Conservation (phyloP, 352 stramenopile species). For the Phytopythium helicoides region DNA sequence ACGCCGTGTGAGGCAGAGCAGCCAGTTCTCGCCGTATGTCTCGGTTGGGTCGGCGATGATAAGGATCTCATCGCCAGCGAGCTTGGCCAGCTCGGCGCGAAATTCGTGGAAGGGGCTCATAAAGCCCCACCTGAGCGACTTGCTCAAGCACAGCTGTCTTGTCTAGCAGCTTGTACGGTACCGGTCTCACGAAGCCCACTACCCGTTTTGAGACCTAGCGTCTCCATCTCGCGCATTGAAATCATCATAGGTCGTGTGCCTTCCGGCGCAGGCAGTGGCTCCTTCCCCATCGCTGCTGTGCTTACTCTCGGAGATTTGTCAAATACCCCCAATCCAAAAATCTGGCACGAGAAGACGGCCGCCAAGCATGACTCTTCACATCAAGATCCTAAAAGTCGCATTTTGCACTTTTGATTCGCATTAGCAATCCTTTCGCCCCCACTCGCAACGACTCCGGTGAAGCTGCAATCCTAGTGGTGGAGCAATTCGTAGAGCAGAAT, state of each 20-base stretch:
- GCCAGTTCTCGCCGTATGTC: constrained; percentile 84
- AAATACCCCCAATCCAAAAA: no score
- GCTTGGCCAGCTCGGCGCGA: constrained; percentile 59
- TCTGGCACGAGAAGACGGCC: no score
- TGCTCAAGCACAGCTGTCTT: constrained; percentile 70
- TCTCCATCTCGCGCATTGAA: constrained; percentile 86
- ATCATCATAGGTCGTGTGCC: constrained; percentile 82
- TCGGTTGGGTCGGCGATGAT: constrained; percentile 74
- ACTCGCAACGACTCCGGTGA: no score
- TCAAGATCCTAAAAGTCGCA: no score
- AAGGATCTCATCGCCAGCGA: constrained; percentile 68
- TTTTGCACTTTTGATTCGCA: no score
- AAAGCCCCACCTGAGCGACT: constrained; percentile 75
- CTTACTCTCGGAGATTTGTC: background rate
- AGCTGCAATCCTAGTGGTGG: constrained; percentile 37
- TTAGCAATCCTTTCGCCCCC: no score
- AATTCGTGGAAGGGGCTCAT: constrained; percentile 83
- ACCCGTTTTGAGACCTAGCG: constrained; percentile 72
- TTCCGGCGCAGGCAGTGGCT: constrained; percentile 52
- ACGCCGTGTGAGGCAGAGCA: constrained; percentile 67
- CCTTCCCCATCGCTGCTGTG: constrained; percentile 11
- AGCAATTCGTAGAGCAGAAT: constrained; percentile 80
- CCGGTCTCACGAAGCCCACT: constrained; percentile 72
- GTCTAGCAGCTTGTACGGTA: constrained; percentile 67
- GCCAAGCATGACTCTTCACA: no score